Evolutionary conservation across 139 green algal genomes (phyloP).

Genomic region (Tetradesmus lagerheimii): DNA sequence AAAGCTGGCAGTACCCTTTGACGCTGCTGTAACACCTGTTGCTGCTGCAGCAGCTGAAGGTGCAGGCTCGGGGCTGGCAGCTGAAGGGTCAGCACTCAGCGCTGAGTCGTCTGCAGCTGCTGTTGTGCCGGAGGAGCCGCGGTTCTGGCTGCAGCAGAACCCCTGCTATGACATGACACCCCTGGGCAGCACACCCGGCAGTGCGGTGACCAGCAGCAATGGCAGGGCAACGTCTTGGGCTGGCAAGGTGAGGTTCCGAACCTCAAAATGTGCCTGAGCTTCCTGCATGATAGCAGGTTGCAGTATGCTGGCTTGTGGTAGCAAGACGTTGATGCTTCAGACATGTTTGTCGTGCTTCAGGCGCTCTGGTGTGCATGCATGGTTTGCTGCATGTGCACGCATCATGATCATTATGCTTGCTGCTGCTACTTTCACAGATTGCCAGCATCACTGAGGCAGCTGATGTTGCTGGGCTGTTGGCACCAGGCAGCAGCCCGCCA

Average conservation of each 20-base stretch:
- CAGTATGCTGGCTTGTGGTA: not conserved
- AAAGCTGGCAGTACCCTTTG: not conserved
- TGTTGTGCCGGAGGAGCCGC: not conserved
- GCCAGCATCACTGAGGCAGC: not conserved
- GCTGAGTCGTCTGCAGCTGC: not conserved
- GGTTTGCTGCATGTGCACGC: not conserved
- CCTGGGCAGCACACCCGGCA: slow-evolving; percentile 18
- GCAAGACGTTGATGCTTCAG: not conserved
- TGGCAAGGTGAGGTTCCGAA: not conserved
- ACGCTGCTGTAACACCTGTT: not conserved
- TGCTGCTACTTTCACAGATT: not conserved
- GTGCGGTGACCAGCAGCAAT: slow-evolving; percentile 4
- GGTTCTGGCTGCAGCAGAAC: slow-evolving; percentile 21
- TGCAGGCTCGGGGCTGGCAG: not conserved
- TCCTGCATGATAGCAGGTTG: not conserved
- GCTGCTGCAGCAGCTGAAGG: not conserved
- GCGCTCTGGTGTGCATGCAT: not conserved
- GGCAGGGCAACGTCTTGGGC: not conserved
- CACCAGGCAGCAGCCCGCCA: not conserved
- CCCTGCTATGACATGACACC: slow-evolving; percentile 45
- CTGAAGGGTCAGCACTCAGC: not conserved
- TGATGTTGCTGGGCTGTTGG: not conserved
- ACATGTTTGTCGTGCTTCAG: not conserved
- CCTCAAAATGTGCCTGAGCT: too few relatives aligned
- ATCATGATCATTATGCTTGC: not conserved